These are phyloP conservation scores for Rhodotorula mucilaginosa DNA, from an alignment of 1,284 basidiomycete species.

Conservation along the genomic window DNA sequence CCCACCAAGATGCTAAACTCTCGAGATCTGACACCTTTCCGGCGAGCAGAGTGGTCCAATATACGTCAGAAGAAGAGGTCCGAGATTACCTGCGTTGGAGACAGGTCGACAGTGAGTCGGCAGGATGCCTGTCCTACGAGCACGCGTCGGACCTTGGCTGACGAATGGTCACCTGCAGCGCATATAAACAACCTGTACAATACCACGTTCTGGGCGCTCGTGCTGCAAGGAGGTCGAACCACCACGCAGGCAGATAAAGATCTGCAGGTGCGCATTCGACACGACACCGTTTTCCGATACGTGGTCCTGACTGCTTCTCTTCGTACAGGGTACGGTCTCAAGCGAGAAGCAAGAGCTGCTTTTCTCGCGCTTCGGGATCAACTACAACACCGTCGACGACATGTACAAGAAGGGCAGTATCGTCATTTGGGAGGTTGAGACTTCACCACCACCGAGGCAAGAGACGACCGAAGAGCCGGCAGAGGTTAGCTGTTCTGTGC, in stretches of 20 bases:
- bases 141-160: background rate
- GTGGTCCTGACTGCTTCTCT: too few relatives aligned
- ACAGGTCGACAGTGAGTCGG: slow-evolving; percentile 81
- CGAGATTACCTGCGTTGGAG: slow-evolving; percentile 94
- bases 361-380: slow-evolving; percentile 75
- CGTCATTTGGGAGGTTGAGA: slow-evolving; percentile 63
- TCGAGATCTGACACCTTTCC: background rate
- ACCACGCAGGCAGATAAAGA: slow-evolving; percentile 78
- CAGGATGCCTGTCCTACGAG: background rate
- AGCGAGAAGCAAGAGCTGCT: slow-evolving; percentile 89
- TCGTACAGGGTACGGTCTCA: slow-evolving; percentile 72
- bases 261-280: slow-evolving; percentile 58
- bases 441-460: background rate
- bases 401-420: slow-evolving; percentile 84
- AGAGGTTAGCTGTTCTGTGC: background rate
- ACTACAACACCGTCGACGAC: slow-evolving; percentile 75
- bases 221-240: slow-evolving; percentile 71
- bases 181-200: slow-evolving; percentile 99
- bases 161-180: slow-evolving; percentile 56
- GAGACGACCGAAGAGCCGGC: slow-evolving; percentile 7
- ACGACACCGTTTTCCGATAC: background rate
- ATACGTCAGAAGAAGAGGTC: slow-evolving; percentile 70
- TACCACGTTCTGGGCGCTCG: slow-evolving; percentile 90
- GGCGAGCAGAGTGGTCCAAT: slow-evolving; percentile 65
- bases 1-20: too few relatives aligned